A percentile compares a stretch with the other conserved stretches of the same genome.
Evolutionary conservation across 202 grass and related monocot genomes (phyloP).

Genomic region (Bolboschoenoplectus hybrid): DNA sequence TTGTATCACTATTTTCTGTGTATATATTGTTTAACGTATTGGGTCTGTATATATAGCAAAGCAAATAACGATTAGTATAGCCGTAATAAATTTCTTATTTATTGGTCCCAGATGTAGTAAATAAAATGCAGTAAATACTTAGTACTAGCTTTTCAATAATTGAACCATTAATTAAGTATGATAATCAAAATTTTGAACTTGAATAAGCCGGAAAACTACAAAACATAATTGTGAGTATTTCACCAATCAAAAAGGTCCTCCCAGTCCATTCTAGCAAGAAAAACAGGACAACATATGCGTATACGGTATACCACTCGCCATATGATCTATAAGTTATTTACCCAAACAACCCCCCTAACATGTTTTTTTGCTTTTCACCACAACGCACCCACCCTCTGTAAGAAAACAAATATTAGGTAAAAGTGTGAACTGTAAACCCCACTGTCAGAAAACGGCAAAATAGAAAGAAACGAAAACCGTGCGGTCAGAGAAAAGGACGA

Average conservation of each 20-base stretch:
- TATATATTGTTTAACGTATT: too few species aligned
- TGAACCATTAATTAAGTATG: neutral
- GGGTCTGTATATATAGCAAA: too few species aligned
- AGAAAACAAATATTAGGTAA: neutral
- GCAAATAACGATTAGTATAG: too few species aligned
- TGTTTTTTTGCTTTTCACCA: neutral
- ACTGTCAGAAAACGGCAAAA: conserved; percentile 19
- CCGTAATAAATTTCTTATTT: too few species aligned
- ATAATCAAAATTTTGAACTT: neutral
- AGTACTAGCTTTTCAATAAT: neutral
- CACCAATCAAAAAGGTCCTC: neutral
- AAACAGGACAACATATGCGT: neutral
- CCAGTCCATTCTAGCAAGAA: neutral
- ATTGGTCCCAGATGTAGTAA: too few species aligned
- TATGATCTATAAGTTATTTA: conserved; percentile 27
- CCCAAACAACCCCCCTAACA: neutral
- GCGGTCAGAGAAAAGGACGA: conserved; percentile 9
- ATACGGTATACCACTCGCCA: neutral
- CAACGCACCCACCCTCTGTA: neutral
- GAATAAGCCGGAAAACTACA: neutral
- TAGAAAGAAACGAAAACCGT: conserved; percentile 39
- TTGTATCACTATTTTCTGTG: too few species aligned
- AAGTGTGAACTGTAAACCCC: neutral
- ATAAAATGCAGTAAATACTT: too few species aligned
- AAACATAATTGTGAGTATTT: neutral